These are phyloP conservation scores for Glebionis coronaria DNA, from an alignment of 129 eudicot species.

Conservation along the genomic window DNA sequence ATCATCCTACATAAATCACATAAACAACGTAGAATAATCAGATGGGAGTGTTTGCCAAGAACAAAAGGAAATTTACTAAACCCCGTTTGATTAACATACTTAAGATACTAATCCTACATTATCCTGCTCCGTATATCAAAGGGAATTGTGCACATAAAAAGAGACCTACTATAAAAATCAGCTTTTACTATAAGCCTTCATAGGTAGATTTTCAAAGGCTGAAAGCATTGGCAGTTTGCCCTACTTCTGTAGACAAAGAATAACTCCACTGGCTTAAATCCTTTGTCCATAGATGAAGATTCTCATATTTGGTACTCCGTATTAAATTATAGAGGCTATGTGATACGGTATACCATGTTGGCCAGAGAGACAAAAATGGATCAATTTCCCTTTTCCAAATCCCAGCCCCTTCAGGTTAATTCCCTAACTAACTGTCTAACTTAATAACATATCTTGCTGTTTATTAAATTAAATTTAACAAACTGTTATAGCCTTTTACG, in stretches of 20 bases:
- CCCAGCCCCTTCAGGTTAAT: neutral
- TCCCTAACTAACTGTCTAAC: neutral
- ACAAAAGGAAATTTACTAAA: neutral
- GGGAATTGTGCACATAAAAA: too few relatives aligned
- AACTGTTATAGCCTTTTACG: too few relatives aligned
- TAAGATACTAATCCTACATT: neutral
- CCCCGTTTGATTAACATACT: neutral
- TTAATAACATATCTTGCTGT: neutral
- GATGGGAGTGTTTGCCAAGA: neutral
- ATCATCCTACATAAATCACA: conserved; percentile 57
- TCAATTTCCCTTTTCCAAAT: neutral
- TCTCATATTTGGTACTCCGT: neutral
- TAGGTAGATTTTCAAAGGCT: too few relatives aligned
- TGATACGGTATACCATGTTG: too few relatives aligned
- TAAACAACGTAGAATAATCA: neutral
- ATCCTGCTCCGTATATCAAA: neutral
- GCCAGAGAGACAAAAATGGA: too few relatives aligned
- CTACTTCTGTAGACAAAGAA: neutral
- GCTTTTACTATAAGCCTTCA: too few relatives aligned
- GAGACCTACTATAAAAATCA: too few relatives aligned
- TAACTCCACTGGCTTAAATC: neutral
- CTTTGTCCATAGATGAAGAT: neutral
- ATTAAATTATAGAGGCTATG: too few relatives aligned
- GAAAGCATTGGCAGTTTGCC: too few relatives aligned
- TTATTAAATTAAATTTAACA: conserved; percentile 4